These are phyloP conservation scores for Inga laurina DNA, from an alignment of 306 rosid species.

Conservation along the genomic window DNA sequence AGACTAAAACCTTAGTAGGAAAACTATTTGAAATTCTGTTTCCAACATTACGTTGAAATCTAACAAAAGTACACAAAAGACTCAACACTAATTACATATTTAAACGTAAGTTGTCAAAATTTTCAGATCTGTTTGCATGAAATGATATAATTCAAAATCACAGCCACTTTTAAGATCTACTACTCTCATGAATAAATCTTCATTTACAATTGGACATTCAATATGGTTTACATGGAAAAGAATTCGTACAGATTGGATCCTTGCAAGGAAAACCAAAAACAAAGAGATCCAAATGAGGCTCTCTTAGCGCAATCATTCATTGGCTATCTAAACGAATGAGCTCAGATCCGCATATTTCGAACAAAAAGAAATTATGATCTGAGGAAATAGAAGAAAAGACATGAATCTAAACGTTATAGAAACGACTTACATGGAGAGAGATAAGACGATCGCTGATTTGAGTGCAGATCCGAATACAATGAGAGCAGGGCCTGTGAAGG, in stretches of 20 bases:
- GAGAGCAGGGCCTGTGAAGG: conserved; percentile 31
- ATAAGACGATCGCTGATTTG: conserved; percentile 4
- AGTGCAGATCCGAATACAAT: conserved; percentile 50
- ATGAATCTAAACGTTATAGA: neutral
- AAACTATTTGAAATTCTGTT: neutral
- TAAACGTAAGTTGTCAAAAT: neutral
- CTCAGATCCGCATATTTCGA: neutral
- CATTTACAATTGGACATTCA: neutral
- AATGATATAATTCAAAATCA: neutral
- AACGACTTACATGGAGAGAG: conserved; percentile 26
- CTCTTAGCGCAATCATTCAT: neutral
- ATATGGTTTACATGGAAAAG: neutral
- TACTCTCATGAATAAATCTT: neutral
- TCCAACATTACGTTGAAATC: conserved; percentile 3
- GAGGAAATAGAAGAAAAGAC: neutral
- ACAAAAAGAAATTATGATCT: conserved; percentile 18
- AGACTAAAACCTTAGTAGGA: neutral
- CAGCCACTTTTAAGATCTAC: neutral
- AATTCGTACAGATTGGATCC: neutral
- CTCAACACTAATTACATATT: neutral
- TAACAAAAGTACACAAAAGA: neutral
- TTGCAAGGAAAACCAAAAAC: neutral
- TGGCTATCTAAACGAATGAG: neutral
- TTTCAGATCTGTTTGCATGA: conserved; percentile 2
- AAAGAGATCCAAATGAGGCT: conserved; percentile 6